Base-by-base conservation (phyloP, 2,329 filamentous ascomycete species). In the Colletotrichum coccodes region DNA sequence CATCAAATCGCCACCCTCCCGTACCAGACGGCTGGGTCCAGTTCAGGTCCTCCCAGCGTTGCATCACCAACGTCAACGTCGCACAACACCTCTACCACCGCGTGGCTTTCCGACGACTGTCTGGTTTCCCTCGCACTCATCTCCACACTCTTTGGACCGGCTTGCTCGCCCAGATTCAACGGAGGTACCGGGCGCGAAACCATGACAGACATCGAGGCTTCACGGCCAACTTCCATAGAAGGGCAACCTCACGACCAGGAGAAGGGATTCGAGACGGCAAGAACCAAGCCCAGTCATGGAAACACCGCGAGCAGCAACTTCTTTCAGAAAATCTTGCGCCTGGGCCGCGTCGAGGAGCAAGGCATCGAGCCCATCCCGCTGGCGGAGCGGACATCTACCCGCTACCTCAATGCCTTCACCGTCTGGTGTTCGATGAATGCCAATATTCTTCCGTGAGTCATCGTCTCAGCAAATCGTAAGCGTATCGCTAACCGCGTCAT, bases 391-490 rank as follows among this genome's bases (percentile, higher is more conserved):
- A 83, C 76, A 0, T 78, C 79, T 36, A 81, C 76, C 5, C 75
- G 78, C 30, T 82, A 81, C 68, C 78, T 81, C 72, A 85, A 83
- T 42, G 79, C 83, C 38, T 85, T 85, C 32, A 85, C 83, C 2
- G 72, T 85, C 7, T 86, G 84, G 83, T 84, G 79, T 63, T 84
- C 81, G 50, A 82, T 85, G 72, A 86, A 84, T 71, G 77, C 78
- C 58, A 86, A 85, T 68, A 85, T 85, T 49, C 74, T 85, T 12
- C 79, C 79, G 82, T 83, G 69, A 30, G 21, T 32, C 14, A 18
- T 21, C 9, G 16, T 40, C 3, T 21, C 32, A 78, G 30, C 68
- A 59, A 49, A 50, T 26, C n/a, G 32, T 12, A 56, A 46, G 32
- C 5, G 5, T 8, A 1, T 26, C 52, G 26, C 40, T 58, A 34